Evolutionary conservation across 371 early-diverging fungal species (phyloP).

Genomic region (Mortierella sp.): DNA sequence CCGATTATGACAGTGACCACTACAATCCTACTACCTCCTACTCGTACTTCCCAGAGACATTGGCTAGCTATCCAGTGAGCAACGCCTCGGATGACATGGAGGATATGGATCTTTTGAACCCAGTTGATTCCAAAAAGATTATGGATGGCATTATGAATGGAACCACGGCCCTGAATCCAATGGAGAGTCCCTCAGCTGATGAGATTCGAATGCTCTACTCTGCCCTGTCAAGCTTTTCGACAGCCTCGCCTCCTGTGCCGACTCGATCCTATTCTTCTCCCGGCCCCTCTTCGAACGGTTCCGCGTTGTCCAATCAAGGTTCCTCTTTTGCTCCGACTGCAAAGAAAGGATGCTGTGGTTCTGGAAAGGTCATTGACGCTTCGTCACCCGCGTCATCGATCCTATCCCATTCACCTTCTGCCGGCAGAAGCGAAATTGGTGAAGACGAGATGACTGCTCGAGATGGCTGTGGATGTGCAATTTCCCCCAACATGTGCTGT

Average conservation of each 20-base stretch:
- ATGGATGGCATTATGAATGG: constrained; percentile 55
- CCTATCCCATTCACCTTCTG: constrained; percentile 42
- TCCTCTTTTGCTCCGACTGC: constrained; percentile 6
- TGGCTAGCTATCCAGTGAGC: constrained; percentile 49
- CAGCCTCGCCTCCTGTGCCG: constrained; percentile 39
- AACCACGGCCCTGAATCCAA: constrained; percentile 44
- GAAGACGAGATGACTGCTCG: constrained; percentile 19
- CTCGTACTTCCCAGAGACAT: constrained; percentile 46
- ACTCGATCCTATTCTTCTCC: constrained; percentile 39
- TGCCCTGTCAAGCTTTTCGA: constrained; percentile 43
- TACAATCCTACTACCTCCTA: constrained; percentile 42
- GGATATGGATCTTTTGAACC: constrained; percentile 40
- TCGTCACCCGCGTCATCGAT: constrained; percentile 30
- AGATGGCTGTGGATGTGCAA: constrained; percentile 53
- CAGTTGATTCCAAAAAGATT: constrained; percentile 41
- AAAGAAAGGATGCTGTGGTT: constrained; percentile 23
- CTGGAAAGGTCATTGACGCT: constrained; percentile 17
- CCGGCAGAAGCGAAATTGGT: constrained; percentile 45
- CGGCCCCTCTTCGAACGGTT: constrained; percentile 11
- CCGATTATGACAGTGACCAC: constrained; percentile 54
- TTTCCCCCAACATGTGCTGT: constrained; percentile 52
- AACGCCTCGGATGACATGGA: constrained; percentile 55
- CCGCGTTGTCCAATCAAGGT: constrained; percentile 10
- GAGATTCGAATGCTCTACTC: constrained; percentile 55
- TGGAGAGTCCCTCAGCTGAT: constrained; percentile 49